phyloP scores from a whole-genome alignment of 306 rosid genomes.

The Vigna reflexopilosa region DNA sequence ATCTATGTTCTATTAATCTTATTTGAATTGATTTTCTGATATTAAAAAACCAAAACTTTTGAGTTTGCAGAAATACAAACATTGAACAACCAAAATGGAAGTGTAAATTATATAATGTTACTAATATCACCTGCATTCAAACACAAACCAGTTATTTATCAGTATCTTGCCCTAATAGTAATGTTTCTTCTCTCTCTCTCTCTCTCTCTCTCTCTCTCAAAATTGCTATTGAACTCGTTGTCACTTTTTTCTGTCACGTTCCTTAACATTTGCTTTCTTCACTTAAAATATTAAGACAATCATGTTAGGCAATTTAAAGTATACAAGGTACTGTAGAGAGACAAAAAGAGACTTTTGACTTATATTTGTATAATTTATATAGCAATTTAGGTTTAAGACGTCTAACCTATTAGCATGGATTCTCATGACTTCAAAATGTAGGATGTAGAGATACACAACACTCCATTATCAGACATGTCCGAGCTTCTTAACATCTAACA shows the following conservation, averaged over 20 bases:
- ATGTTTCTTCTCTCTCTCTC: neutral
- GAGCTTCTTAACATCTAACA: neutral
- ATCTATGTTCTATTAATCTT: neutral
- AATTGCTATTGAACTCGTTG: neutral
- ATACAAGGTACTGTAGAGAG: neutral
- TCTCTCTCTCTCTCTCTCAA: neutral
- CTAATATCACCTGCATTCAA: neutral
- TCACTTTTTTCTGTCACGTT: neutral
- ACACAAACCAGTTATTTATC: neutral
- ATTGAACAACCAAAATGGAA: neutral
- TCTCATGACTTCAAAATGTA: too few species aligned
- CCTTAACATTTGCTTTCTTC: neutral
- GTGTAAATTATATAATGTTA: neutral
- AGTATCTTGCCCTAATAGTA: neutral
- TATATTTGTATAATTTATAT: neutral
- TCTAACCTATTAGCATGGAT: too few species aligned
- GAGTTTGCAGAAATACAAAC: neutral
- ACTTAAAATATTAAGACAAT: neutral
- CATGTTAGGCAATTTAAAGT: neutral
- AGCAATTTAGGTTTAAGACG: neutral
- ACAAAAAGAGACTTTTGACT: neutral
- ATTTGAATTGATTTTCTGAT: neutral
- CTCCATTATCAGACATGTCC: too few species aligned
- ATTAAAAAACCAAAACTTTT: neutral
- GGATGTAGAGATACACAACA: too few species aligned